phyloP scores from a whole-genome alignment of 208 protist species.

The Polymyxa betae region DNA sequence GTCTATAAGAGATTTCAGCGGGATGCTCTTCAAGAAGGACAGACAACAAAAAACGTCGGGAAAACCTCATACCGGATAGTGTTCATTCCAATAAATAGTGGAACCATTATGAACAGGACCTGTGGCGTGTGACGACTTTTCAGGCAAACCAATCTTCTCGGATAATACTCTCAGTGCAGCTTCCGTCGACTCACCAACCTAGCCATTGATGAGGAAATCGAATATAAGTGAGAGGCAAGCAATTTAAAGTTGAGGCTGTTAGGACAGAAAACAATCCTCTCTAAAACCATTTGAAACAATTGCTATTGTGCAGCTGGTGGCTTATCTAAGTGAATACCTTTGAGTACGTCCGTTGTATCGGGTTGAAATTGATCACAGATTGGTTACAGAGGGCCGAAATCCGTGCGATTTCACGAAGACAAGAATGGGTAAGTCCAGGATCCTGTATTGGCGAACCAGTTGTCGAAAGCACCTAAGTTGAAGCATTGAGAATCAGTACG shows the following conservation, averaged over 20 bases:
- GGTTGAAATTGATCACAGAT: neutral
- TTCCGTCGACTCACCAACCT: constrained; percentile 68
- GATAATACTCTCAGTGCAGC: constrained; percentile 67
- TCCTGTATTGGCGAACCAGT: neutral
- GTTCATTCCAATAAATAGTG: neutral
- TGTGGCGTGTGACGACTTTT: constrained; percentile 38
- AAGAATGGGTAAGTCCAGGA: neutral
- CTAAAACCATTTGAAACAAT: neutral
- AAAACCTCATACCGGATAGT: constrained; percentile 76
- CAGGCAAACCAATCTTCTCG: constrained; percentile 74
- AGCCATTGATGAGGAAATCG: neutral
- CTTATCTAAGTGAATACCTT: constrained; percentile 62
- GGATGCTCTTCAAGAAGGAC: neutral
- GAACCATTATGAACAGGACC: neutral
- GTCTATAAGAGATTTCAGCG: neutral
- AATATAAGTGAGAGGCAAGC: neutral
- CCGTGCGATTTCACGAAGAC: neutral
- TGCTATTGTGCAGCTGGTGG: constrained; percentile 55
- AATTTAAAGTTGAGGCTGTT: neutral
- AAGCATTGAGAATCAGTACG: too few species aligned
- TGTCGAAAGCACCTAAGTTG: neutral
- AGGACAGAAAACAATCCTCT: constrained; percentile 2
- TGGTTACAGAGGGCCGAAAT: constrained; percentile 54
- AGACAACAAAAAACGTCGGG: constrained; percentile 84
- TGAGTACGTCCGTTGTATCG: neutral